phyloP scores from a whole-genome alignment of 768 basidiomycete species.

The Tricholoma sp. region DNA sequence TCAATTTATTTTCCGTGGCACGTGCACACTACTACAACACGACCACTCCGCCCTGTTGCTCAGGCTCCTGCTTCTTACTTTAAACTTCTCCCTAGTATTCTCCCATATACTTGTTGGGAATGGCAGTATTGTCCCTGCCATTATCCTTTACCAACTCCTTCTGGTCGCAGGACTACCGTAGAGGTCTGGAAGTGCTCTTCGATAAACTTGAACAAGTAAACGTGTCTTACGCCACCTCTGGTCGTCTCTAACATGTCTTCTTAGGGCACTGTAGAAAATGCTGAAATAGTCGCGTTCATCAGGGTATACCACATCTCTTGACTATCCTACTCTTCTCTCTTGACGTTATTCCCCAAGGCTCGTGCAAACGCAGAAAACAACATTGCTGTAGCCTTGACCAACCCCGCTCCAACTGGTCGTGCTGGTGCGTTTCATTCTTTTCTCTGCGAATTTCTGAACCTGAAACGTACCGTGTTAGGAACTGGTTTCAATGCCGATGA shows the following conservation, averaged over 20 bases:
- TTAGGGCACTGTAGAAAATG: slow-evolving; percentile 79
- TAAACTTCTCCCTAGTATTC: neutral
- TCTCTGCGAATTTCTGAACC: neutral
- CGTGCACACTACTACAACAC: too few relatives aligned
- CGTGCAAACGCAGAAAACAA: slow-evolving; percentile 67
- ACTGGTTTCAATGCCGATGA: slow-evolving; percentile 76
- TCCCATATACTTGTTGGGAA: slow-evolving; percentile 18
- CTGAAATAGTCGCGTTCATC: slow-evolving; percentile 79
- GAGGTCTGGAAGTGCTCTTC: slow-evolving; percentile 75
- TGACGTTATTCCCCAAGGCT: slow-evolving; percentile 41
- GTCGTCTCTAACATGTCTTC: slow-evolving; percentile 6
- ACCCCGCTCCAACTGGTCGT: slow-evolving; percentile 43
- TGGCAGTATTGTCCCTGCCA: slow-evolving; percentile 90
- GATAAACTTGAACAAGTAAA: slow-evolving; percentile 71
- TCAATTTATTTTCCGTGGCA: too few relatives aligned
- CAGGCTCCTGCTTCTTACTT: neutral
- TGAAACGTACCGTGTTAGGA: slow-evolving; percentile 27
- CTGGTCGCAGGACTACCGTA: slow-evolving; percentile 89
- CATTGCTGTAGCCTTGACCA: slow-evolving; percentile 54
- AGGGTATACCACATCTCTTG: slow-evolving; percentile 41
- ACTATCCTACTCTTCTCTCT: neutral
- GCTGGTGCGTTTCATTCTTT: slow-evolving; percentile 32
- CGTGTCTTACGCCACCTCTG: slow-evolving; percentile 10
- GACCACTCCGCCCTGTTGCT: too few relatives aligned
- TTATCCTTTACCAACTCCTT: slow-evolving; percentile 88